Conservation (phyloP, 495 filamentous ascomycete species). For the Antarctomyces pellizariae region DNA sequence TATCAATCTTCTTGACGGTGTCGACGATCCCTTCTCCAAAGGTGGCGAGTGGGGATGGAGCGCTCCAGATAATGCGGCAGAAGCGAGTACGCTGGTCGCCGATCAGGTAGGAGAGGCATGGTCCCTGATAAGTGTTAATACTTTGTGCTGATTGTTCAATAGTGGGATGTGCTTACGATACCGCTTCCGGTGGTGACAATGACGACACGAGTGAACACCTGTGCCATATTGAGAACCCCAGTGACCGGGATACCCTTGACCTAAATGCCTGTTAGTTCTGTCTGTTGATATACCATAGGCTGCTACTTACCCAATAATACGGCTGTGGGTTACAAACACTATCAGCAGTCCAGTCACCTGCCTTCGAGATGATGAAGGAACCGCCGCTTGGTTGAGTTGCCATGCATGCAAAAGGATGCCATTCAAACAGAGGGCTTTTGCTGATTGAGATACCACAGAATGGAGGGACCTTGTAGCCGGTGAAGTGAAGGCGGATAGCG, state of each 20-base stretch:
- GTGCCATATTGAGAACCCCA: conserved; percentile 50
- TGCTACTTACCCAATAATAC: conserved; percentile 36
- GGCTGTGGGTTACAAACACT: conserved; percentile 36
- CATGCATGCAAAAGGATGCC: conserved; percentile 66
- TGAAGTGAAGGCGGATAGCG: conserved; percentile 48
- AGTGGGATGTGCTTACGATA: too few relatives aligned
- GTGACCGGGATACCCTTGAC: conserved; percentile 28
- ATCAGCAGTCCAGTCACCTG: conserved; percentile 61
- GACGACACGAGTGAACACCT: conserved; percentile 41
- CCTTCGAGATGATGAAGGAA: conserved; percentile 51
- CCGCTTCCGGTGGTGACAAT: conserved; percentile 69
- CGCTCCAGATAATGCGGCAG: conserved; percentile 21
- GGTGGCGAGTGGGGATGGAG: conserved; percentile 18
- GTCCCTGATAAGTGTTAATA: too few relatives aligned
- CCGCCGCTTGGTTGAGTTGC: conserved; percentile 33
- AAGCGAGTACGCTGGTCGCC: too few relatives aligned
- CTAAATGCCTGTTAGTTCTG: too few relatives aligned
- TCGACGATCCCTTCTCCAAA: conserved; percentile 22
- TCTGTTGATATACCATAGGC: too few relatives aligned
- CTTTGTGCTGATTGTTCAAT: too few relatives aligned
- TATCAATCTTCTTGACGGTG: conserved; percentile 16
- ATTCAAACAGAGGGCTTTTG: conserved; percentile 41
- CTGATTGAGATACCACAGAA: conserved; percentile 28
- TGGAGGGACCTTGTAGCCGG: conserved; percentile 31
- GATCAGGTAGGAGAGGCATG: too few relatives aligned